Conservation (phyloP, 805 yeast species). For the Nakazawaea wickerhamii region DNA sequence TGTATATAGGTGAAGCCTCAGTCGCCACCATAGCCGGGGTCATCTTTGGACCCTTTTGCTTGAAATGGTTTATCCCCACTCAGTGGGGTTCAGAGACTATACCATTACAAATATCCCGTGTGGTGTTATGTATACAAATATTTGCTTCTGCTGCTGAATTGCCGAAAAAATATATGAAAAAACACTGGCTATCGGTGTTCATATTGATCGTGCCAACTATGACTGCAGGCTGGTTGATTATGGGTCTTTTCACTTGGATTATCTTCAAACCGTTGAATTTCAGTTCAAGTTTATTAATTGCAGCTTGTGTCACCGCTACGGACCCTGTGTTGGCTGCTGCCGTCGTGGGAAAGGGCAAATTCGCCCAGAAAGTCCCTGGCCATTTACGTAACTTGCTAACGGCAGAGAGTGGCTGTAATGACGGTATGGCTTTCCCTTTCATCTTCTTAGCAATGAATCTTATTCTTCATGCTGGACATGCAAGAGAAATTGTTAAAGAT, state of each 20-base stretch:
- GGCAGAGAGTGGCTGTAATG: conserved; percentile 75
- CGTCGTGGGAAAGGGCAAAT: conserved; percentile 67
- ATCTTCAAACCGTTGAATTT: conserved; percentile 53
- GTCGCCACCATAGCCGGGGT: conserved; percentile 61
- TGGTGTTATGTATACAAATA: conserved; percentile 65
- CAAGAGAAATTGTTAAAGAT: conserved; percentile 49
- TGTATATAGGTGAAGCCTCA: conserved; percentile 63
- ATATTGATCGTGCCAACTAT: conserved; percentile 60
- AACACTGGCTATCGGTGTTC: conserved; percentile 54
- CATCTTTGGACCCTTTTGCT: conserved; percentile 54
- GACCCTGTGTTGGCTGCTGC: conserved; percentile 75
- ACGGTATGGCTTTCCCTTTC: conserved; percentile 69
- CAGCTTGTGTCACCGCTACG: conserved; percentile 73
- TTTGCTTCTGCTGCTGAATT: conserved; percentile 70
- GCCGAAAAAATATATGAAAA: conserved; percentile 59
- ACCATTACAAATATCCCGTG: conserved; percentile 54
- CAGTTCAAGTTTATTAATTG: conserved; percentile 51
- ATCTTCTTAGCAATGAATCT: conserved; percentile 54
- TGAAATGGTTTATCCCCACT: conserved; percentile 51
- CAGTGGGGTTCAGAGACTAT: conserved; percentile 54
- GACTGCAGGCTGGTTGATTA: conserved; percentile 66
- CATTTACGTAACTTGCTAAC: conserved; percentile 54
- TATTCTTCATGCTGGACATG: conserved; percentile 43
- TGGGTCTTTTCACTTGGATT: conserved; percentile 57
- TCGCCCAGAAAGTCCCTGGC: conserved; percentile 62